Evolutionary conservation across 805 yeast genomes (phyloP), one percentile per base, ranked within the genome.

Genomic region (Komagataella phaffii): DNA sequence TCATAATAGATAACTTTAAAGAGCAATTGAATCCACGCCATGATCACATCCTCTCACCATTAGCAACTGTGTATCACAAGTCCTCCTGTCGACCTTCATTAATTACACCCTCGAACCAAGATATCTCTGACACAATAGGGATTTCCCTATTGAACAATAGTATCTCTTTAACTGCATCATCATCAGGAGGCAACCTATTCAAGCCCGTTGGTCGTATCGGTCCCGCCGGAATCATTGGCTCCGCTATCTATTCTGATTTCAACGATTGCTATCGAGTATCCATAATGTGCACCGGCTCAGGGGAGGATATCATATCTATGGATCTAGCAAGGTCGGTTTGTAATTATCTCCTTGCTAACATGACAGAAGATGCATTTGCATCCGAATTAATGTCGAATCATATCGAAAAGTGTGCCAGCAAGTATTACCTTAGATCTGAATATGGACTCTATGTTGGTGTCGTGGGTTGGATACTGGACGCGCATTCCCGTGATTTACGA

Each of bases 131-230:
- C 56, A 77, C 81, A 0, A 65, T 77, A 17, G 81, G 81, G 0
- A 55, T 72, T 2, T 57, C 69, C 3, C 59, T 69, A 2, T 52
- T 46, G 55, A 30, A 49, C 49, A 3, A 19, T 18, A 21, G 48
- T 36, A 17, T 61, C 59, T 6, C 60, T 40, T 23, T 55, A 57
- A 36, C 56, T 3, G 75, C 72, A 0, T 59, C 73, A 0, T 76
- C 81, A 0, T 77, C 81, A 0, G 83, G 83, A 1, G 83, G 83
- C 0, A 73, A 75, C 51, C 64, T 75, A 53, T 69, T 75, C 59
- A 76, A 77, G 54, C 54, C 66, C 1, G 72, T 73, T 0, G 79
- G 80, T 0, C 55, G 83, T 50, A 62, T 76, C 2, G 80, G 83
- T 6, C 77, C 81, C 62, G 79, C 82, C 8, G 80, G 75, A 0